A percentile compares a stretch with the other conserved stretches of the same genome.
Conservation (phyloP, 129 eudicot species). For the Tagetes patula region DNA sequence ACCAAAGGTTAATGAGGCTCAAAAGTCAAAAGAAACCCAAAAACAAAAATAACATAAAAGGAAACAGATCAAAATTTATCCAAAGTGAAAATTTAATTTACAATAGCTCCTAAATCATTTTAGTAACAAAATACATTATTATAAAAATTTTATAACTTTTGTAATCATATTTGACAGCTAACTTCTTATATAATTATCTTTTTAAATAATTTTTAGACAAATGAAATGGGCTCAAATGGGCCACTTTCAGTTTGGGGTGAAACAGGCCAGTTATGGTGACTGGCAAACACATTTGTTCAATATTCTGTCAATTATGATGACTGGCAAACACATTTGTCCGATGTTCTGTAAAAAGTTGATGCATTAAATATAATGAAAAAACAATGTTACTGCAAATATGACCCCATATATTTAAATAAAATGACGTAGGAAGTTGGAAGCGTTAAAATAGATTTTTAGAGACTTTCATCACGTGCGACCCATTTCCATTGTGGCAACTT, state of each 20-base stretch:
- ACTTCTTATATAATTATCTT: no score
- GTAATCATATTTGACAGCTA: background rate
- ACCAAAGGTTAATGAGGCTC: slow-evolving; percentile 23
- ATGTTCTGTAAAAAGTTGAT: no score
- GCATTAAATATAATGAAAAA: no score
- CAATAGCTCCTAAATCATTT: background rate
- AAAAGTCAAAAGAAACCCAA: background rate
- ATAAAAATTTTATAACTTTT: background rate
- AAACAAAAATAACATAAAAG: background rate
- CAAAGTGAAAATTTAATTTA: background rate
- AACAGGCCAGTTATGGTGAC: background rate
- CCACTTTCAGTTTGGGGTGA: background rate
- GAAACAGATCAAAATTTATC: background rate
- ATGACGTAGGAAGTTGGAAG: background rate
- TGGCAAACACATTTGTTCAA: background rate
- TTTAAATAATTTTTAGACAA: background rate
- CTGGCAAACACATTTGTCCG: no score
- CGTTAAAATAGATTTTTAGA: background rate
- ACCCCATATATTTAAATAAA: background rate
- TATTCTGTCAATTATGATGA: no score
- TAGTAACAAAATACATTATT: background rate
- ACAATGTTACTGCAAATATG: no score
- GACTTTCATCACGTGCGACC: background rate
- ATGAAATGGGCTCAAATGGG: background rate
- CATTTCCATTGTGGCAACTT: background rate